These are phyloP conservation scores for Petrea volubilis DNA, from an alignment of 257 asterid species.

Conservation along the genomic window DNA sequence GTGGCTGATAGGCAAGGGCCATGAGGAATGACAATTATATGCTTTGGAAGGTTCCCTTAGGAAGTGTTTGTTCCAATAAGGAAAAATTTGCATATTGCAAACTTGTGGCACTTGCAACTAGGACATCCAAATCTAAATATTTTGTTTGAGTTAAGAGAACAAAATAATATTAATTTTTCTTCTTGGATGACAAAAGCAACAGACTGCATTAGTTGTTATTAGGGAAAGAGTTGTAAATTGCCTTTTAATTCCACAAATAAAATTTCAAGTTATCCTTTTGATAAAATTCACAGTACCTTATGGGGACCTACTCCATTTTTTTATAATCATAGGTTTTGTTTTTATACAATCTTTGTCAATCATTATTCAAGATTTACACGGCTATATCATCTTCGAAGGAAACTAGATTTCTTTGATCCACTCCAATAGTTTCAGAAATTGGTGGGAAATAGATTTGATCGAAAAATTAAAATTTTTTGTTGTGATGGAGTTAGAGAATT, in stretches of 20 bases:
- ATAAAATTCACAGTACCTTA: conserved; percentile 17
- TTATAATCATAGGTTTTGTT: background rate
- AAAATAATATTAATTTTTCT: background rate
- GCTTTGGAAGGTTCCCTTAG: background rate
- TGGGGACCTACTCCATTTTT: background rate
- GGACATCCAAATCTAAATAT: background rate
- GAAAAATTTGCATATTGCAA: background rate
- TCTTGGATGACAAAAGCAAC: background rate
- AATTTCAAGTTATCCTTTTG: background rate
- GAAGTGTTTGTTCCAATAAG: background rate
- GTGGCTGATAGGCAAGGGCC: background rate
- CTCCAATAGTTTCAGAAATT: background rate
- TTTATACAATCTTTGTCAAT: background rate
- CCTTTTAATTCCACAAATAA: background rate
- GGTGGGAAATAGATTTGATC: conserved; percentile 4
- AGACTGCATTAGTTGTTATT: conserved; percentile 2
- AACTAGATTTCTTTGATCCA: background rate
- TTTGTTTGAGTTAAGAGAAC: too few species aligned
- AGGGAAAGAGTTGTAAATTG: conserved; percentile 8
- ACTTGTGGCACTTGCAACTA: background rate
- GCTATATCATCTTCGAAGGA: background rate
- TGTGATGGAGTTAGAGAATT: conserved; percentile 13
- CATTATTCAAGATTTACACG: background rate
- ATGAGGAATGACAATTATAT: background rate
- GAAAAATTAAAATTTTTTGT: background rate